These are phyloP conservation scores for Lactifluus piperatus DNA, from an alignment of 768 basidiomycete genomes.

Conservation along the genomic window DNA sequence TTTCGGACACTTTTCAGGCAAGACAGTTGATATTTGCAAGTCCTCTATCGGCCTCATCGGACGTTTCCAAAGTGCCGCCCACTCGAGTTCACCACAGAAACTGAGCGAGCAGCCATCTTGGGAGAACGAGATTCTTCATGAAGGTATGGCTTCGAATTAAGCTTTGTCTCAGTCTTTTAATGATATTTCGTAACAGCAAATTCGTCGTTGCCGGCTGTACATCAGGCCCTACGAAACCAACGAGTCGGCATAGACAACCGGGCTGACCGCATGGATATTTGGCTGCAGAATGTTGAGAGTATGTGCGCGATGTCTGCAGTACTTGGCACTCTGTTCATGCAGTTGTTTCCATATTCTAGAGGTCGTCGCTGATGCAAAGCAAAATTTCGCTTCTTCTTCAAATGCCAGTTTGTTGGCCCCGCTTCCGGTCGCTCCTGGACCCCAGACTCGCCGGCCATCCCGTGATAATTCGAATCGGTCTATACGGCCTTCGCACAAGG, in stretches of 20 bases:
- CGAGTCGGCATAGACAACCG: constrained; percentile 44
- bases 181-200: constrained; percentile 28
- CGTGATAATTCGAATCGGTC: constrained; percentile 35
- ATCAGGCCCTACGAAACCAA: constrained; percentile 45
- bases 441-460: constrained; percentile 28
- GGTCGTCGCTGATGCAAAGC: constrained; percentile 74
- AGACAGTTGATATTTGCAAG: constrained; percentile 60
- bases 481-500: constrained; percentile 51
- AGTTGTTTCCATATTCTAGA: constrained; percentile 32
- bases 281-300: constrained; percentile 84
- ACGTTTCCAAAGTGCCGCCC: constrained; percentile 1
- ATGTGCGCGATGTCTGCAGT: constrained; percentile 26
- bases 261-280: constrained; percentile 64
- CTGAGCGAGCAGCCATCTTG: constrained; percentile 33
- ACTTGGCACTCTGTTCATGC: neutral
- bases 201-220: constrained; percentile 45
- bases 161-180: neutral
- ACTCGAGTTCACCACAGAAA: constrained; percentile 19
- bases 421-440: constrained; percentile 44
- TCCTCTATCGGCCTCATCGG: constrained; percentile 33
- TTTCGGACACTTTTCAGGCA: constrained; percentile 35
- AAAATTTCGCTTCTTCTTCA: constrained; percentile 54
- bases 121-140: constrained; percentile 38
- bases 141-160: constrained; percentile 29
- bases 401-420: constrained; percentile 44